Evolutionary conservation across 176 grass and related monocot species (phyloP), one percentile per base, ranked within the genome.

Genomic region (Miscanthus lutarioriparius): DNA sequence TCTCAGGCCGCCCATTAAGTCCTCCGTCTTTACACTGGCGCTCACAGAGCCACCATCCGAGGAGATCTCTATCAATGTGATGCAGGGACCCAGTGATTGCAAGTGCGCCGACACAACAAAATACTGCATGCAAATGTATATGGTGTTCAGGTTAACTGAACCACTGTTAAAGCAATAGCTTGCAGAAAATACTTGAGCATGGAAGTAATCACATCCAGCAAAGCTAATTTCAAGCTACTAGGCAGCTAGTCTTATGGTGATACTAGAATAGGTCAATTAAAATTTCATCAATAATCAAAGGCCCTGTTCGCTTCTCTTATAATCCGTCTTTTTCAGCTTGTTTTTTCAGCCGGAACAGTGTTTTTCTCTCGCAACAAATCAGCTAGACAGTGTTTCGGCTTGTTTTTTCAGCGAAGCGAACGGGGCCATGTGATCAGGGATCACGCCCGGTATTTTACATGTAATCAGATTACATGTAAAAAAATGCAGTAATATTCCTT

Each of bases 21-120:
- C 96, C 93, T 73, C 93, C 96, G 4, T 96, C 96, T 92, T 87
- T 96, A 86, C 91, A 96, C 75, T 96, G 93, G 23, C 91, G 83
- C 79, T 99, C 96, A 84, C 96, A 91, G 5, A 96, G 86, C 93
- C 93, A 99, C 96, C 96, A 94, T 63, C 93, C 93, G 15, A 99
- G 93, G 62, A 99, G 93, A 63, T 99, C 96, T 88, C 89, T 94
- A 89, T 99, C 91, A 85, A 99, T 20, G 40, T 92, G 90, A 85
- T 96, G 91, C 70, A 96, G 74, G 28, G 85, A 87, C 11, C 96
- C 88, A 0, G 89, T 87, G 63, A 99, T 99, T 48, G 96, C 86
- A 8, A 96, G 93, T 69, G 96, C 88, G 20, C 93, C 88, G 8
- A 94, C 90, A 84, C 91, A 99, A 54, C 96, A 96, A 82, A 99